Evolutionary conservation across 768 basidiomycete genomes (phyloP).

Genomic region (Dentipellis sp.): DNA sequence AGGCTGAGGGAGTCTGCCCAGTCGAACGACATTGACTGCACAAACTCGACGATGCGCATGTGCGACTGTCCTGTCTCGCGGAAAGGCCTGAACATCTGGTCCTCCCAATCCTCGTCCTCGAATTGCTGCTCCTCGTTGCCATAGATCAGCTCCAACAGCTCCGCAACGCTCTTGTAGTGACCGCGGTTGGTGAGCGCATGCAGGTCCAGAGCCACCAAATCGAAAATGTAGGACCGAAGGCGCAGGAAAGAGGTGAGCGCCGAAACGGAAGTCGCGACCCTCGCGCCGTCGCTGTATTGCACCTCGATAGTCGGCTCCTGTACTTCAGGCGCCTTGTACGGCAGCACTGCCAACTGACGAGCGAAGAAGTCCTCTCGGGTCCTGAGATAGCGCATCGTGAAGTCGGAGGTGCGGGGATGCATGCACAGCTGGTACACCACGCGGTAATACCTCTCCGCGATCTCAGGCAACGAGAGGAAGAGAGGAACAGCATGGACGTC

Average conservation of each 20-base stretch:
- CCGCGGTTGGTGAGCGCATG: slow-evolving; percentile 78
- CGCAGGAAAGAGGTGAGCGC: slow-evolving; percentile 71
- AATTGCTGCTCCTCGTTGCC: slow-evolving; percentile 44
- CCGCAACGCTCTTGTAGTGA: slow-evolving; percentile 61
- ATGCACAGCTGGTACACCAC: slow-evolving; percentile 80
- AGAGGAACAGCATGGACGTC: slow-evolving; percentile 35
- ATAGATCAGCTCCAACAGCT: slow-evolving; percentile 76
- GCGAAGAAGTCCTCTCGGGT: slow-evolving; percentile 86
- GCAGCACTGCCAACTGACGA: slow-evolving; percentile 72
- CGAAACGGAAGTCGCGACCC: slow-evolving; percentile 57
- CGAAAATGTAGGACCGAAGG: slow-evolving; percentile 76
- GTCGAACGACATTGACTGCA: slow-evolving; percentile 80
- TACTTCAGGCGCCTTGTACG: slow-evolving; percentile 49
- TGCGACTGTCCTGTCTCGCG: slow-evolving; percentile 74
- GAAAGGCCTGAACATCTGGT: slow-evolving; percentile 48
- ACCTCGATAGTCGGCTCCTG: slow-evolving; percentile 49
- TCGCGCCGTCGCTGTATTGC: slow-evolving; percentile 61
- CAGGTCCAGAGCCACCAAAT: slow-evolving; percentile 80
- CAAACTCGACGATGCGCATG: slow-evolving; percentile 77
- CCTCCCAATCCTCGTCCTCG: slow-evolving; percentile 34
- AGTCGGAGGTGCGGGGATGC: slow-evolving; percentile 76
- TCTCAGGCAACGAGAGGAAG: slow-evolving; percentile 54
- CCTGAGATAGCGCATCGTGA: slow-evolving; percentile 77
- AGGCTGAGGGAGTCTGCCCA: slow-evolving; percentile 75
- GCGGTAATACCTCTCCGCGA: slow-evolving; percentile 82